A percentile compares a stretch with the other conserved stretches of the same genome.
These are phyloP conservation scores for Lachancea fermentati DNA, from an alignment of 805 yeast species.

Conservation along the genomic window DNA sequence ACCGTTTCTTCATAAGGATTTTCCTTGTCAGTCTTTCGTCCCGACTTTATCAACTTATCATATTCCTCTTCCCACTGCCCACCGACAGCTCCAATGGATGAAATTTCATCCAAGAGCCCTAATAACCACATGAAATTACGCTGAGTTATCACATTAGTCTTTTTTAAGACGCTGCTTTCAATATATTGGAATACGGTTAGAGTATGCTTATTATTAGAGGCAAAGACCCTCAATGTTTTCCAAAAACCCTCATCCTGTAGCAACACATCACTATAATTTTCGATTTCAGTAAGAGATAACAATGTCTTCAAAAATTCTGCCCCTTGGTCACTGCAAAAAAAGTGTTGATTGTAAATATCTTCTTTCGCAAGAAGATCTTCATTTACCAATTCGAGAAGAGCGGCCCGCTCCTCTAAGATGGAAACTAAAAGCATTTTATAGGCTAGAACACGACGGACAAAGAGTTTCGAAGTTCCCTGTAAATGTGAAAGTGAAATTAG, in stretches of 20 bases:
- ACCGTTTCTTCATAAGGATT: constrained; percentile 52
- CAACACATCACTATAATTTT: constrained; percentile 32
- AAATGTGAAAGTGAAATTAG: constrained; percentile 14
- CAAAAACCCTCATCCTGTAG: constrained; percentile 50
- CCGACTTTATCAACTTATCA: constrained; percentile 40
- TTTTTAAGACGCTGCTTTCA: constrained; percentile 34
- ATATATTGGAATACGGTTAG: constrained; percentile 43
- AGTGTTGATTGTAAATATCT: constrained; percentile 30
- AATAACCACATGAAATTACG: constrained; percentile 58
- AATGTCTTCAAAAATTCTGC: constrained; percentile 39
- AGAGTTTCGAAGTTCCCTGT: constrained; percentile 21
- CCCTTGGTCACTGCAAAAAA: constrained; percentile 40
- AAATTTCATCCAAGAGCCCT: constrained; percentile 71
- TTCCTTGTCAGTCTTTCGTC: constrained; percentile 39
- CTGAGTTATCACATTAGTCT: constrained; percentile 35
- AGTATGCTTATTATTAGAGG: constrained; percentile 41
- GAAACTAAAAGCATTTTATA: constrained; percentile 35
- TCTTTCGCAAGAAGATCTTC: constrained; percentile 29
- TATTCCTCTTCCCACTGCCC: constrained; percentile 62
- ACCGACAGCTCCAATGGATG: constrained; percentile 76
- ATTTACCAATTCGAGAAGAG: constrained; percentile 21
- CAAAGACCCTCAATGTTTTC: constrained; percentile 46
- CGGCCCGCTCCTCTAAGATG: constrained; percentile 20
- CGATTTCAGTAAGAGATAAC: constrained; percentile 30
- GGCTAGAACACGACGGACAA: constrained; percentile 31